A percentile compares a stretch with the other conserved stretches of the same genome.
phyloP scores from a whole-genome alignment of 176 grass and related monocot species.

The Carex myosuroides region DNA sequence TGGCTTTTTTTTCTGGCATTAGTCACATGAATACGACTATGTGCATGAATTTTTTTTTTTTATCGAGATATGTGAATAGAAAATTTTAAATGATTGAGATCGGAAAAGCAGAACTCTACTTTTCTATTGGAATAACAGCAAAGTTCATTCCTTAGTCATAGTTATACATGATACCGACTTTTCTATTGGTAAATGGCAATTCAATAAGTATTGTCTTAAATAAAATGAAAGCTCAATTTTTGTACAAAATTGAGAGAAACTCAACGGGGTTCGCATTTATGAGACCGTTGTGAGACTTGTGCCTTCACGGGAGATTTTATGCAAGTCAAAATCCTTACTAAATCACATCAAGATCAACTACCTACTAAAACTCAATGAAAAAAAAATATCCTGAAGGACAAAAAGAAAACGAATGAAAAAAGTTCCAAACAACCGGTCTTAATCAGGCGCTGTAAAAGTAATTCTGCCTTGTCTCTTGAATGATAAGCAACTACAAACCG shows the following conservation, averaged over 20 bases:
- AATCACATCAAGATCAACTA: not conserved
- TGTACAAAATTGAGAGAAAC: not conserved
- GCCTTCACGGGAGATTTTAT: slow-evolving; percentile 2
- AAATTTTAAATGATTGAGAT: no score
- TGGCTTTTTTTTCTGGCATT: no score
- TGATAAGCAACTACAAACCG: no score
- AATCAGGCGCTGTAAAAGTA: not conserved
- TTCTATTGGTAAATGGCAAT: not conserved
- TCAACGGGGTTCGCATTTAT: not conserved
- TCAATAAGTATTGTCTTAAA: not conserved
- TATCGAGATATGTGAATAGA: no score
- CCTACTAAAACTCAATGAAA: not conserved
- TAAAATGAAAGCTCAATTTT: not conserved
- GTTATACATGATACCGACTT: no score
- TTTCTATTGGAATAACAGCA: no score
- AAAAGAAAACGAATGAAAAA: not conserved
- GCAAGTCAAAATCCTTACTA: not conserved
- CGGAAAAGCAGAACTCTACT: no score
- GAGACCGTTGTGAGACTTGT: slow-evolving; percentile 15
- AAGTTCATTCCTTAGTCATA: no score
- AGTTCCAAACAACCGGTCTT: not conserved
- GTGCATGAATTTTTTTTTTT: no score
- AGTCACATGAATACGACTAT: no score
- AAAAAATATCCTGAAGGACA: not conserved
- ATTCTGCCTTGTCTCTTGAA: not conserved